Evolutionary conservation across 352 stramenopile species (phyloP).

Genomic region (Globisporangium acanthophoron): DNA sequence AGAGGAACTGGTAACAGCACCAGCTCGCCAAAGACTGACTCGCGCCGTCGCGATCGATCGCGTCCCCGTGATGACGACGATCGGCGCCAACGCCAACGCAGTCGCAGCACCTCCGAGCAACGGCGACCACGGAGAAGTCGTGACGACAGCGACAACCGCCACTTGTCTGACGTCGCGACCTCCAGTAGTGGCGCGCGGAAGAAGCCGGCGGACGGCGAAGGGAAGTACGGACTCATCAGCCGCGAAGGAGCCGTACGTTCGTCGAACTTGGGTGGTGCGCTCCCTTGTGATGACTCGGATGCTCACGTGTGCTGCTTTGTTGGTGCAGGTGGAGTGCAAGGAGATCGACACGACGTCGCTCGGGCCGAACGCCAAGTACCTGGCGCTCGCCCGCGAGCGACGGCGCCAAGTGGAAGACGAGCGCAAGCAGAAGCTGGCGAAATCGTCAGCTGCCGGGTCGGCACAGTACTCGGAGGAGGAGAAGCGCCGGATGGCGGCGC

Average conservation of each 20-base stretch:
- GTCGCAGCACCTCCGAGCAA: not conserved
- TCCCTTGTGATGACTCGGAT: too few species aligned
- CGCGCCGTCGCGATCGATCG: not conserved
- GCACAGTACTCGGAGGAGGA: constrained; percentile 46
- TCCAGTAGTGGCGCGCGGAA: constrained; percentile 7
- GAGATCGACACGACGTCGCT: constrained; percentile 73
- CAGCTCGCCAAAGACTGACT: not conserved
- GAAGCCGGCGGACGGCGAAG: constrained; percentile 23
- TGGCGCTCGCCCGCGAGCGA: constrained; percentile 65
- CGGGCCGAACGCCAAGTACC: constrained; percentile 70
- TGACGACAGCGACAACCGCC: not conserved
- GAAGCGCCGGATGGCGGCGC: constrained; percentile 44
- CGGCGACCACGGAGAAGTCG: not conserved
- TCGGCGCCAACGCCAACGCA: not conserved
- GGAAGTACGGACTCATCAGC: constrained; percentile 65
- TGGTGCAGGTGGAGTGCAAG: constrained; percentile 47
- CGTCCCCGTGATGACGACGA: constrained; percentile 1
- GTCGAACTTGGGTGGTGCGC: too few species aligned
- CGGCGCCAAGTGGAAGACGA: constrained; percentile 68
- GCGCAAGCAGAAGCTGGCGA: constrained; percentile 53
- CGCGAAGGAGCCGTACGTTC: constrained; percentile 40
- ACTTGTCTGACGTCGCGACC: not conserved
- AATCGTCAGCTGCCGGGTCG: constrained; percentile 18
- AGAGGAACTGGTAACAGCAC: not conserved
- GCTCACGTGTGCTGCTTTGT: not conserved